Percentiles rank a stretch among this genome's conserved stretches.
Evolutionary conservation across 108 stramenopile species (phyloP).

Genomic region (Cyclotella sp.): DNA sequence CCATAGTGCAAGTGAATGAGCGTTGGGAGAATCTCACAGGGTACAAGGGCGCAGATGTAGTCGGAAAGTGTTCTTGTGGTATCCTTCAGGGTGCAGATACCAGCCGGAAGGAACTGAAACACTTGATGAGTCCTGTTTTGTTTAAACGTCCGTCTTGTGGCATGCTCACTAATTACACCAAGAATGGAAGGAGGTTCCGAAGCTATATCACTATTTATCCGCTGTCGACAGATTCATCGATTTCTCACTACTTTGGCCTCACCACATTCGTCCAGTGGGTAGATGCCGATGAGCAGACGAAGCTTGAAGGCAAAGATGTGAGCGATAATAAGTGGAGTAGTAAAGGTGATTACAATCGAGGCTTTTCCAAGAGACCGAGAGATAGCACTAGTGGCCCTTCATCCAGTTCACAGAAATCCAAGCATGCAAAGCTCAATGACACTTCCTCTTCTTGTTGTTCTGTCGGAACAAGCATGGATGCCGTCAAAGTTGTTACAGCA

Average conservation of each 20-base stretch:
- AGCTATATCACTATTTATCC: conserved; percentile 78
- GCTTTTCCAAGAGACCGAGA: conserved; percentile 1
- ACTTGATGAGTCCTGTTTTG: conserved; percentile 76
- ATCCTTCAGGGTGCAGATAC: conserved; percentile 77
- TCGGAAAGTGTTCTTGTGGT: conserved; percentile 74
- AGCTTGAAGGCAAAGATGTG: neutral
- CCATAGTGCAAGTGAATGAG: conserved; percentile 89
- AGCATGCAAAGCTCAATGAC: conserved; percentile 4
- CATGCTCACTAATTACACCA: conserved; percentile 77
- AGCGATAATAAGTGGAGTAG: neutral
- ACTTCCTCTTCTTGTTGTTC: conserved; percentile 21
- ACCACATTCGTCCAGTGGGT: conserved; percentile 67
- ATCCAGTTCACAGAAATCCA: conserved; percentile 3
- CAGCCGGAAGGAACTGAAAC: conserved; percentile 51
- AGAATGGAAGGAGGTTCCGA: conserved; percentile 61
- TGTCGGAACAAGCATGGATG: neutral
- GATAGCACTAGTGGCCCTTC: conserved; percentile 6
- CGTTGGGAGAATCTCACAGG: conserved; percentile 91
- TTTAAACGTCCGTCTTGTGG: conserved; percentile 80
- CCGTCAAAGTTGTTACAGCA: conserved; percentile 16
- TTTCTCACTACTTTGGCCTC: conserved; percentile 81
- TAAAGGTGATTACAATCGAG: neutral
- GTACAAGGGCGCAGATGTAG: conserved; percentile 83
- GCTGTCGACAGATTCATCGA: conserved; percentile 82
- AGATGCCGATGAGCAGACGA: conserved; percentile 20